Conservation (phyloP, 768 basidiomycete species). For the Podaxis carcinomalis region DNA sequence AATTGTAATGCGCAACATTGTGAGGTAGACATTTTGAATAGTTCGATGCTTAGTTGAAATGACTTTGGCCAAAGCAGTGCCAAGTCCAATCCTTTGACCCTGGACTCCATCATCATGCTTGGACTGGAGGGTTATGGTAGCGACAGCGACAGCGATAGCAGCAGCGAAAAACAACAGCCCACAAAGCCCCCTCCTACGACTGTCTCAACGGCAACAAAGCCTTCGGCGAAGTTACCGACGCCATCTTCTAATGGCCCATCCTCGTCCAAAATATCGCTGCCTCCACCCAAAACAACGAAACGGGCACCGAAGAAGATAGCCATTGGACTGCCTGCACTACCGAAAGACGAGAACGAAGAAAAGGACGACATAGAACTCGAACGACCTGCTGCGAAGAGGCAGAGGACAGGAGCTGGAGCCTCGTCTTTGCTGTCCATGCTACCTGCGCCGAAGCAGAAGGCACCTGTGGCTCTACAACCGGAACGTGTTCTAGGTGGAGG, state of each 20-base stretch:
- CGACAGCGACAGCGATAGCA: slow-evolving; percentile 54
- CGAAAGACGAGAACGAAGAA: slow-evolving; percentile 30
- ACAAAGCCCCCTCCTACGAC: neutral
- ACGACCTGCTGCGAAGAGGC: slow-evolving; percentile 57
- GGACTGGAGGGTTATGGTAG: slow-evolving; percentile 78
- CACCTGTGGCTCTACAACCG: slow-evolving; percentile 34
- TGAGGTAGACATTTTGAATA: neutral
- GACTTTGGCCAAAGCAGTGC: slow-evolving; percentile 2
- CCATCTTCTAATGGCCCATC: neutral
- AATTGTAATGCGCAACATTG: neutral
- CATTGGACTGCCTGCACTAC: slow-evolving; percentile 51
- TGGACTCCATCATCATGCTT: slow-evolving; percentile 43
- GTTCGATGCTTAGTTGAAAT: neutral
- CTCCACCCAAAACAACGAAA: slow-evolving; percentile 27
- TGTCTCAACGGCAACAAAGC: slow-evolving; percentile 2
- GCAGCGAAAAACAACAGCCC: slow-evolving; percentile 22
- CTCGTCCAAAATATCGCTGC: neutral
- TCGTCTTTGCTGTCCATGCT: slow-evolving; percentile 72
- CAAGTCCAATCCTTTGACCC: neutral
- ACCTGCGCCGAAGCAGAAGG: slow-evolving; percentile 64
- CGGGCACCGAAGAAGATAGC: slow-evolving; percentile 53
- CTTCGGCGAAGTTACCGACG: slow-evolving; percentile 20
- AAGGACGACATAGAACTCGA: slow-evolving; percentile 31
- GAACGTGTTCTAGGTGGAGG: slow-evolving; percentile 66
- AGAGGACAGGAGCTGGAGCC: slow-evolving; percentile 50